Percentiles rank a stretch among this genome's conserved stretches.
Conservation (phyloP, 148 eudicot species). For the Mesembryanthemum crystallinum region DNA sequence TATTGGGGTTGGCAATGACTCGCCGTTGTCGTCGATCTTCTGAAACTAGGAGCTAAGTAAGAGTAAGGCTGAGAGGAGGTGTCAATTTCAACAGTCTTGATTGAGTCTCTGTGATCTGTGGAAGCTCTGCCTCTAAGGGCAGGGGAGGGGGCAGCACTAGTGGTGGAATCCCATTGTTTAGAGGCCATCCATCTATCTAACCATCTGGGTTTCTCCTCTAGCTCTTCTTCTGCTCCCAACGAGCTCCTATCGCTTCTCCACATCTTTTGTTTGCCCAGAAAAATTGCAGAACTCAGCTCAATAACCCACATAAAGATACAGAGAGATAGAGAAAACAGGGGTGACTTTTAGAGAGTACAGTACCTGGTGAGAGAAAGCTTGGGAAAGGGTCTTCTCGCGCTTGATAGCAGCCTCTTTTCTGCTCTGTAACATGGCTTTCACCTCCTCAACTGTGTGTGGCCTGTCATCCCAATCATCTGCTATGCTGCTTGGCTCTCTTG, state of each 20-base stretch:
- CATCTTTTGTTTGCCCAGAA: slow-evolving; percentile 30
- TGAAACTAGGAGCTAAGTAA: slow-evolving; percentile 40
- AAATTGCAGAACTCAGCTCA: slow-evolving; percentile 1
- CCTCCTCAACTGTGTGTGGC: slow-evolving; percentile 72
- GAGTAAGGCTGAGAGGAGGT: slow-evolving; percentile 52
- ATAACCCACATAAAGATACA: background rate
- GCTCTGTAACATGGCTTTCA: slow-evolving; percentile 69
- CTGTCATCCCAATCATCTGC: slow-evolving; percentile 83
- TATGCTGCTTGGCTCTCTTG: slow-evolving; percentile 63
- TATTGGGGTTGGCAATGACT: slow-evolving; percentile 25
- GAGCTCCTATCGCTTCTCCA: slow-evolving; percentile 64
- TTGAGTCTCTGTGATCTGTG: slow-evolving; percentile 51
- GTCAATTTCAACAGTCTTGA: slow-evolving; percentile 78
- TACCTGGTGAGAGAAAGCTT: slow-evolving; percentile 69
- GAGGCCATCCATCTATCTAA: slow-evolving; percentile 55
- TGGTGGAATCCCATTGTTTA: slow-evolving; percentile 52
- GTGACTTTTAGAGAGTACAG: background rate
- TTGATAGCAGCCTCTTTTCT: slow-evolving; percentile 58
- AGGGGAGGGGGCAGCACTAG: slow-evolving; percentile 12
- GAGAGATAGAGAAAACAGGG: background rate
- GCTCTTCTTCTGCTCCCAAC: slow-evolving; percentile 52
- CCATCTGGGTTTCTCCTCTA: slow-evolving; percentile 49
- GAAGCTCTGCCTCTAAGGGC: slow-evolving; percentile 51
- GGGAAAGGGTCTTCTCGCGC: slow-evolving; percentile 55
- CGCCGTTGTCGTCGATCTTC: slow-evolving; percentile 33